Evolutionary conservation across 352 stramenopile genomes (phyloP).

Genomic region (Phytophthora cryptogea): DNA sequence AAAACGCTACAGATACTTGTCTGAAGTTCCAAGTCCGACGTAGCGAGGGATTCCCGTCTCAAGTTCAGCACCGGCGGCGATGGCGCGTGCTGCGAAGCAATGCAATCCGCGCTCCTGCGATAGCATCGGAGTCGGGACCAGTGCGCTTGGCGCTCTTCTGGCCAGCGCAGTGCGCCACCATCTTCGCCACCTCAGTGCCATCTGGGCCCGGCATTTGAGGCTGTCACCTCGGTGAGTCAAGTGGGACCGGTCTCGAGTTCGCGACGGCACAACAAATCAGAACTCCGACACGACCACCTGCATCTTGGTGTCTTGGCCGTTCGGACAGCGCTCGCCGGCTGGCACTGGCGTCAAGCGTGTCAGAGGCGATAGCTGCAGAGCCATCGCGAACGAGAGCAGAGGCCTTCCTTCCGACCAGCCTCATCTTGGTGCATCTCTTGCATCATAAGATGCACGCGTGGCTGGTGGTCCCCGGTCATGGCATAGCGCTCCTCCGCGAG

Average conservation of each 20-base stretch:
- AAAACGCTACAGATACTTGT: constrained; percentile 1
- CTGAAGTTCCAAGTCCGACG: constrained; percentile 18
- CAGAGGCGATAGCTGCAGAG: constrained; percentile 26
- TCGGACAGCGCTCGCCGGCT: constrained; percentile 13
- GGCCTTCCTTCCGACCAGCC: constrained; percentile 10
- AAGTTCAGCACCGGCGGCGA: not conserved
- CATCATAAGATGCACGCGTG: not conserved
- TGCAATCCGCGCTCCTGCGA: constrained; percentile 4
- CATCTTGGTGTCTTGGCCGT: constrained; percentile 13
- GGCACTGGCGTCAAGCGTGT: constrained; percentile 13
- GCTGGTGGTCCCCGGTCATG: constrained; percentile 1
- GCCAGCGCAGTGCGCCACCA: constrained; percentile 3
- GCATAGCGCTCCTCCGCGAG: not conserved
- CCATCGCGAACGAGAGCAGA: constrained; percentile 12
- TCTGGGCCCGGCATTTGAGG: constrained; percentile 11
- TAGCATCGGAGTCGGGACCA: constrained; percentile 10
- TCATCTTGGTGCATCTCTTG: constrained; percentile 14
- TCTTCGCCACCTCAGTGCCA: constrained; percentile 28
- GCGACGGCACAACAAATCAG: constrained; percentile 29
- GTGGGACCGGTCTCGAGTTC: constrained; percentile 18
- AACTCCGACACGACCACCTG: constrained; percentile 19
- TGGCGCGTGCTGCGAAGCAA: not conserved
- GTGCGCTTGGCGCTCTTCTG: constrained; percentile 9
- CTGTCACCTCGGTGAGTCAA: constrained; percentile 25
- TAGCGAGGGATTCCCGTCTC: constrained; percentile 9